Base-by-base conservation (phyloP, 208 protist species). In the Acanthamoeba divionensis region DNA sequence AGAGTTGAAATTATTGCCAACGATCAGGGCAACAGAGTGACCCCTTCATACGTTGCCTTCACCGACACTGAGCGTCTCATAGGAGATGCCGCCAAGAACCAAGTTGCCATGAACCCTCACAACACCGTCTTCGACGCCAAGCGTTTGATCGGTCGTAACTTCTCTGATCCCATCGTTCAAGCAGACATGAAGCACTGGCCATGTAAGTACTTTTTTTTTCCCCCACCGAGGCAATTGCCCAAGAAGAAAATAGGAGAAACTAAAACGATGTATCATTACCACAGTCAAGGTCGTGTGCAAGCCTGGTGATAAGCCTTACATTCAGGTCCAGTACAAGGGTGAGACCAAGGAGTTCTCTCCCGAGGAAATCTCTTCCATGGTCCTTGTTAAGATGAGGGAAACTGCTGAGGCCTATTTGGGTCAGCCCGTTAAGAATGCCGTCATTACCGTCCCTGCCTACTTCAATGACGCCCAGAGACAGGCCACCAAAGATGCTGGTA, bases 31-130 rank as follows among this genome's bases (percentile, higher is more conserved):
- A 99, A 99, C 95, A 96, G 98, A 82, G 99, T 98, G 47, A 99
- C 99, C 15, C 98, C 99, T 24, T 99, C 98, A 3, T 98, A 96
- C 82, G 98, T 99, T 29, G 98, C 98, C 18, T 99, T 99, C 95
- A 98, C 97, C 73, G 97, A 98, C 71, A 96, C 50, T 1, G 96
- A 97, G 90, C 89, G 95, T 85, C 90, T 97, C 2, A 94, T 97
- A 80, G 96, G 96, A 47, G 94, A 96, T 91, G 94, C 95, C 47
- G 94, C 94, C 48, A 95, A 95, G 90, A 95, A 95, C 80, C 97
- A 98, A 92, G 95, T 94, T 10, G 93, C 96, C 52, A 92, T 95
- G 92, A 98, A 97, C 91, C 96, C 96, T 31, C 44, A 92, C 54
- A 97, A 97, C 93, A 97, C 97, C 10, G 88, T 98, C 33, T 98